phyloP scores from a whole-genome alignment of 2,329 filamentous ascomycete species.

The Huntiella decipiens region DNA sequence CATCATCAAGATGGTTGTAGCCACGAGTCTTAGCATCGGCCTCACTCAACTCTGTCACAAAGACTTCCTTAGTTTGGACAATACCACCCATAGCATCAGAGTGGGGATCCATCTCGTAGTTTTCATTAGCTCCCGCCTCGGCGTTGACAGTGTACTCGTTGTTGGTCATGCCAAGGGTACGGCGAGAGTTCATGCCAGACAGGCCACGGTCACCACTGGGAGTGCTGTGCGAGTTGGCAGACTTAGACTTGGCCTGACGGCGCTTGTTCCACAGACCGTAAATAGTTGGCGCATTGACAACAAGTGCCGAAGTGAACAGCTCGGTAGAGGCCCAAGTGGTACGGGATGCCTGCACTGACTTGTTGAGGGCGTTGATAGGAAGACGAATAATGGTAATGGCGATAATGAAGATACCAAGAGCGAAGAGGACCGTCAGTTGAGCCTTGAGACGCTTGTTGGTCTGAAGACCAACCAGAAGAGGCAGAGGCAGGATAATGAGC shows the following conservation, averaged over 20 bases:
- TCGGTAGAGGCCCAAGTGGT: constrained; percentile 22
- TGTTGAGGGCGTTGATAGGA: constrained; percentile 19
- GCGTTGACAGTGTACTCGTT: constrained; percentile 6
- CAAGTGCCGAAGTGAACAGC: constrained; percentile 17
- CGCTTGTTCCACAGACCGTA: constrained; percentile 19
- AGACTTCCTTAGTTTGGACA: constrained; percentile 10
- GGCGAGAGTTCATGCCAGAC: not conserved
- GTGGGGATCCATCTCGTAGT: constrained; percentile 6
- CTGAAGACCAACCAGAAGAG: constrained; percentile 13
- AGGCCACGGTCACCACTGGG: not conserved
- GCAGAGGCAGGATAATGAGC: constrained; percentile 8
- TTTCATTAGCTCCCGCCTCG: constrained; percentile 1
- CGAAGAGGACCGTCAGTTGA: constrained; percentile 19
- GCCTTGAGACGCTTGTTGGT: constrained; percentile 17
- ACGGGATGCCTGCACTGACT: constrained; percentile 19
- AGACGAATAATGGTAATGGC: constrained; percentile 22
- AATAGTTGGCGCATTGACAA: constrained; percentile 22
- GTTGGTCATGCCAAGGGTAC: constrained; percentile 1
- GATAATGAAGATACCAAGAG: constrained; percentile 22
- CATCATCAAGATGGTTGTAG: constrained; percentile 9
- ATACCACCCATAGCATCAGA: constrained; percentile 3
- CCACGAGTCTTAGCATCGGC: constrained; percentile 8
- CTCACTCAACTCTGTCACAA: constrained; percentile 8
- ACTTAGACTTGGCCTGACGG: constrained; percentile 5
- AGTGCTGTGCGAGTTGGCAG: constrained; percentile 1